Base-by-base conservation (phyloP, 2,329 filamentous ascomycete species). In the Exophiala viscosa region DNA sequence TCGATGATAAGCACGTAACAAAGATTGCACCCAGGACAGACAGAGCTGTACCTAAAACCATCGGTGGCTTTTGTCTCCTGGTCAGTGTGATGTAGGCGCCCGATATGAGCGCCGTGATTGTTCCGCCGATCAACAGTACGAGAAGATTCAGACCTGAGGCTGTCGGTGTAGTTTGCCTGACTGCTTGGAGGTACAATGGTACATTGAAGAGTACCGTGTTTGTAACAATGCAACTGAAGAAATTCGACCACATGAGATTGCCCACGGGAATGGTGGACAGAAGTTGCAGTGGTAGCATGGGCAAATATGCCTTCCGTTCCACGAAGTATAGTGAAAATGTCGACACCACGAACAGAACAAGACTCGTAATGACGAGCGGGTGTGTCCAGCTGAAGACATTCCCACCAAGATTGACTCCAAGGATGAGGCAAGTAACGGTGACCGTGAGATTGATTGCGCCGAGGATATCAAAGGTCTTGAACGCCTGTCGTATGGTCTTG, bases 141-240 rank as follows among this genome's bases (percentile, higher is more conserved):
- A 86, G 77, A 42, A 89, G 82, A 40, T 82, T 80, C 23, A 87
- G 77, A n/a, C 85, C 85, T 0, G 85, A 87, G 9, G 74, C 70
- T 0, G 85, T 87, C 17, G 86, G 82, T 10, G 75, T 76, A 52
- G 82, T 81, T 45, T 85, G 78, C 28, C 86, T 78, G 11, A 87
- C 84, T 49, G 82, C 83, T 65, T 87, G 84, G 69, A 86, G 87
- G 72, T 83, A 88, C 9, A 88, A 73, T 1, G 85, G 85, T n/a
- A 80, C 76, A 66, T 84, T 84, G 64, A 84, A 84, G 15, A 81
- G 62, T 42, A 84, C 75, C 7, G 80, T 76, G 60, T 82, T 83
- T 17, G 46, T 49, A 45, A 73, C 64, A 9, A 84, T 64, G 35
- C 82, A 65, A 1, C 77, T 73, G 14, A 59, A 41, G 59, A 75